Evolutionary conservation across 2,329 filamentous ascomycete species (phyloP).

Genomic region (Cercospora sojina): DNA sequence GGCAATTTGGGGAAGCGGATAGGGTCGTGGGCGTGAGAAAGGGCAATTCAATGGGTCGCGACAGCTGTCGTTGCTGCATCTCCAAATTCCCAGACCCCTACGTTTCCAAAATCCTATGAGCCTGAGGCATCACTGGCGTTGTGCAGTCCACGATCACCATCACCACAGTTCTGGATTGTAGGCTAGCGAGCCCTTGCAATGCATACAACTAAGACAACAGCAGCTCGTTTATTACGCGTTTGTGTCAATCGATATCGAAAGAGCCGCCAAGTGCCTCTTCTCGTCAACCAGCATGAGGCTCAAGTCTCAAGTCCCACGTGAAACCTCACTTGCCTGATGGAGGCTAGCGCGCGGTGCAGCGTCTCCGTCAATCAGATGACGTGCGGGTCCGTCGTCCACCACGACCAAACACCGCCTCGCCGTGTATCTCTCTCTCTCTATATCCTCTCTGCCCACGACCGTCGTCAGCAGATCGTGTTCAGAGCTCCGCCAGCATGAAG

Average conservation of each 20-base stretch:
- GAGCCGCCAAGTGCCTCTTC: background rate
- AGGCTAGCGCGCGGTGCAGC: background rate
- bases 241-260: background rate
- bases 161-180: too few relatives aligned
- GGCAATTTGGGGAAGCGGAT: background rate
- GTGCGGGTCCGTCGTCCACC: constrained; percentile 10
- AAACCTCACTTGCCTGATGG: background rate
- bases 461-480: background rate
- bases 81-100: constrained; percentile 7
- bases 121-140: background rate
- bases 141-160: background rate
- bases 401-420: constrained; percentile 4
- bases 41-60: constrained; percentile 4
- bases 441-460: constrained; percentile 23
- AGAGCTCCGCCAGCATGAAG: constrained; percentile 31
- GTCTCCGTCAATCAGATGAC: constrained; percentile 3
- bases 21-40: background rate
- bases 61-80: constrained; percentile 3
- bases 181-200: background rate
- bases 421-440: constrained; percentile 34
- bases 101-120: background rate
- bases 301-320: background rate
- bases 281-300: background rate
- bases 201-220: background rate
- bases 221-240: background rate